Evolutionary conservation across 2,329 filamentous ascomycete species (phyloP), one percentile per base, ranked within the genome.

Genomic region (Arthroderma sp.): DNA sequence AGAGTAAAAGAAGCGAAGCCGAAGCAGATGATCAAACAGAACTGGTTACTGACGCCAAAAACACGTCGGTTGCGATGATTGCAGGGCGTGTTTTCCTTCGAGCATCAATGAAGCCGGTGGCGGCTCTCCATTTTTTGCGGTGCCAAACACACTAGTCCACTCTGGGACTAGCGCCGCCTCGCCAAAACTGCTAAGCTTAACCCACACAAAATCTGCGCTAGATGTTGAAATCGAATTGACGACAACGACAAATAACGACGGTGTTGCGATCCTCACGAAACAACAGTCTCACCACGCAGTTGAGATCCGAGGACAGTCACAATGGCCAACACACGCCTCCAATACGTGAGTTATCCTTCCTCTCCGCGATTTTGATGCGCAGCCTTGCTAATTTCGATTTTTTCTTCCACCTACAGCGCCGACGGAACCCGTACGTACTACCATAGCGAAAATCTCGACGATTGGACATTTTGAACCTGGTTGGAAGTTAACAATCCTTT

Each of bases 371-470:
- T 28, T 31, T 8, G 15, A 9, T 42, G 9, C 11, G 6, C 27
- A 7, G 7, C 11, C 15, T 9, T 56, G 46, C 56, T 64, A 54
- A 65, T 55, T 51, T 7, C 30, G 27, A 45, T 38, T 49, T 45
- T 50, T 50, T 49, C 41, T 49, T 38, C 40, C 15, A 7, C 29
- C 49, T 42, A 62, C 79, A 83, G 76, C 80, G 82, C 72, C 80
- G 82, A 68, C 80, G 81, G 68, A 85, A 85, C 74, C 77, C 78
- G 82, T 85, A 78, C 73, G 81, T 80, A 48, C 39, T 45, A 42
- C 49, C 37, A 49, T 49, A 50, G 51, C 47, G 47, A 41, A 40
- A 40, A 15, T 43, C 15, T 28, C 11, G 42, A 30, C 29, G 7
- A 38, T 28, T 31, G n/a, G 39, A 10, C 29, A 39, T 29, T 27